Evolutionary conservation across 176 grass and related monocot genomes (phyloP), one percentile per base, ranked within the genome.

Genomic region (Hordeum marinum): DNA sequence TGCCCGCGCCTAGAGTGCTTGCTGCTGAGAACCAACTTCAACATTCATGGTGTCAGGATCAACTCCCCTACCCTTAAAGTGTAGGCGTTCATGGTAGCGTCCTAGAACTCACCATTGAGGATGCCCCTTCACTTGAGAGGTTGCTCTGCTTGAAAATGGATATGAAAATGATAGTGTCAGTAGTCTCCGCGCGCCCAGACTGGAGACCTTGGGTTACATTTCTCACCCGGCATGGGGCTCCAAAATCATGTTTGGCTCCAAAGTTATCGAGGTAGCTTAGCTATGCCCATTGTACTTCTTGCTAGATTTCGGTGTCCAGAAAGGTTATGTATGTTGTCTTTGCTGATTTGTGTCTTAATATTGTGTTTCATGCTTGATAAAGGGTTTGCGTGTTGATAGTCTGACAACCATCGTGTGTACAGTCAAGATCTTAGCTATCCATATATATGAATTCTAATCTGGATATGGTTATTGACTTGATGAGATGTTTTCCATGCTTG

Each of bases 401-500:
- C 9, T 17, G 11, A 41, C 8, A 37, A 11, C n/a, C 1, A n/a
- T 18, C 21, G 8, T 59, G 4, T 1, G 1, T 36, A 69, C 42
- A 11, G 12, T 81, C 27, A 68, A 54, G 27, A 34, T 54, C 8
- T 54, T 68, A 17, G 15, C 54, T 15, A 9, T 74, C 36, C 26
- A 29, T 34, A 13, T 83, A 29, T 34, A 13, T 83, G 17, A 0
- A 4, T 43, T 27, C 62, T 23, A 15, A 21, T 21, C 17, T 74
- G 36, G 81, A 73, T 31, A 63, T 5, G 24, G 17, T 74, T 32
- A 74, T 83, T 60, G 24, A 43, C 5, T 82, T 72, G 64, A 42
- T 82, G 67, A 82, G 24, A 39, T 72, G 52, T 35, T 82, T 82
- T 70, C 68, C 55, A 5, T 74, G 55, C 37, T 62, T 83, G 68